Base-by-base conservation (phyloP, 1,139 yeast genomes). In the Candida sanyaensis region DNA sequence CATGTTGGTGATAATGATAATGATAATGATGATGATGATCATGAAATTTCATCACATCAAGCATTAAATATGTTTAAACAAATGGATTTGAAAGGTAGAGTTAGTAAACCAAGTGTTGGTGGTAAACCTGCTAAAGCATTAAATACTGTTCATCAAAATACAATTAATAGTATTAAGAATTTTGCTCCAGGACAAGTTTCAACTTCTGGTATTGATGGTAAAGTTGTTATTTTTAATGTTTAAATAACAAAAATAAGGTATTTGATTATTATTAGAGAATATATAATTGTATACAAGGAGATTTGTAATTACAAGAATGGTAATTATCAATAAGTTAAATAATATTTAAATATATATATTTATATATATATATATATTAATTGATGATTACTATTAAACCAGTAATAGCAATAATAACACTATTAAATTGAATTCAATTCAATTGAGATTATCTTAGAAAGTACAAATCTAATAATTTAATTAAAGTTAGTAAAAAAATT, bases 61-160 rank as follows among this genome's bases (percentile, higher is more conserved):
- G 98, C 98, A 11, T 80, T 93, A 65, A 88, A 88, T 70, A 90
- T 93, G 93, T 95, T 95, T 73, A 86, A 91, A 68, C 97, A 93
- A 68, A 77, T 93, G 78, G 99, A 93, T 69, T 80, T 93, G 67
- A 92, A 91, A 77, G 99, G 99, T 48, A 80, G 89, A 50, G 84
- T 81, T 45, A 75, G 78, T 55, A 73, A 77, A 52, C 69, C 75
- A 27, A 53, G 56, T 42, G 53, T 56, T 13, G 55, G 54, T 12
- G 60, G 77, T 63, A 55, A 55, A 26, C 71, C 79, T 34, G 63
- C 68, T 33, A 77, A 79, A 47, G 81, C 80, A 44, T 77, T 87
- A 62, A 78, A 78, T 51, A 90, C 97, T 13, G 82, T 89, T 51
- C 99, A 93, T 68, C 97, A 92, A 68, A 93, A 92, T 71, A 86